Base-by-base conservation (phyloP, 2,329 filamentous ascomycete species). In the Dothideomycetidae sp. region DNA sequence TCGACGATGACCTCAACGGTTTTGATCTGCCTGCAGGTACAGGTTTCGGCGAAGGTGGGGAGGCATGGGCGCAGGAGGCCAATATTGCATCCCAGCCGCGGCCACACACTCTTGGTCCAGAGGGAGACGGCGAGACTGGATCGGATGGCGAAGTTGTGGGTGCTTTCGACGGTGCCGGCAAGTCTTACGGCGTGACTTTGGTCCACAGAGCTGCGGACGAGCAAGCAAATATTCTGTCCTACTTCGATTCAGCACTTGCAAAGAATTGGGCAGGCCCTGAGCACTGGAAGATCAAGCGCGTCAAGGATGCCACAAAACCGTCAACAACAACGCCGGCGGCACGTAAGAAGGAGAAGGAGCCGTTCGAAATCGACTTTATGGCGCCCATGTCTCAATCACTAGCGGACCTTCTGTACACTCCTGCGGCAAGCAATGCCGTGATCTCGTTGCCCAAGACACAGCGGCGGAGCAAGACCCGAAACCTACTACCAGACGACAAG, bases 231-330 rank as follows among this genome's bases (percentile, higher is more conserved):
- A 93, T 98, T 41, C 70, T 98, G n/a, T 81, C 82, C 53, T 98
- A 96, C 62, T 98, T 98, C 53, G 90, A 98, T 56, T 84, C 93
- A 52, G 86, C 88, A 2, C 63, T 96, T 30, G 83, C 90, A 55
- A 96, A 93, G 69, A 94, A 94, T 52, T 98, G 90, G 88, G 79
- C 81, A 4, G 92, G 85, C 33, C 88, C 90, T n/a, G 90, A 96
- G 56, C 90, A 98, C 59, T 98, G 90, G 90, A 79, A 88, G 48
- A 96, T 98, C 53, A 73, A 82, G 44, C 84, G 85, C 53, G 90
- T 98, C 58, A 96, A 96, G 50, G 71, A 76, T 39, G 60, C 56
- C 10, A 66, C 57, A 50, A 85, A 86, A 57, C 68, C 74, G 5
- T 64, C 70, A 5, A 13, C 36, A 7, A 66, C 71, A 10, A 63